Evolutionary conservation across 257 asterid species (phyloP), one percentile per base, ranked within the genome.

Genomic region (Vinca minor): DNA sequence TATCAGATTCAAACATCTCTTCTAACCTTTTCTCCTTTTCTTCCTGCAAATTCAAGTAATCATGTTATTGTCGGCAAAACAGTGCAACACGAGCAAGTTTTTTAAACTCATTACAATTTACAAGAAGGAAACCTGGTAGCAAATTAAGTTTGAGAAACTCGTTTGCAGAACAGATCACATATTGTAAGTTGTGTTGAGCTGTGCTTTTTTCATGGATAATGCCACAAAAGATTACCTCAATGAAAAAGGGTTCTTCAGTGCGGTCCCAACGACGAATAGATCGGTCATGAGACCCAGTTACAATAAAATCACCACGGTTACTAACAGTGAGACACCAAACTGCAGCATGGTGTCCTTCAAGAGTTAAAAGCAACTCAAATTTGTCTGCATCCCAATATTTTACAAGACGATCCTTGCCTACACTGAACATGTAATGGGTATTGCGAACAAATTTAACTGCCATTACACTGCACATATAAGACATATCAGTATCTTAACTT

Each of bases 231-330:
- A 76, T 56, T 69, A 92, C 98, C 93, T 92, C 96, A 42, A 92
- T 78, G 73, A 85, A 82, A 59, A 92, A 92, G 45, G 94, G 95
- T 74, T 92, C 98, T 59, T 89, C 94, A 8, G 98, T 89, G 63
- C 98, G 98, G 80, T 92, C 96, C 98, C 98, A 92, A 20, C 97
- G 97, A 65, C 98, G 95, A 52, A 92, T 85, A 60, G 98, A 92
- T 52, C 95, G 83, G 75, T 92, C 98, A 70, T 82, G 83, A 61
- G 98, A 92, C 49, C 98, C 98, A 18, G 98, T 92, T 36, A 87
- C 75, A 38, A 92, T 79, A 76, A 83, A 92, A 81, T 92, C 98
- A 26, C 96, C 98, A 73, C 84, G 96, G 58, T 77, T 87, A 86
- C 98, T 92, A 57, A 92, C 60, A 8, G 95, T 84, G 68, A 92